A percentile compares a stretch with the other conserved stretches of the same genome.
These are phyloP conservation scores for Fusarium circinatum DNA, from an alignment of 2,329 filamentous ascomycete species.

Conservation along the genomic window DNA sequence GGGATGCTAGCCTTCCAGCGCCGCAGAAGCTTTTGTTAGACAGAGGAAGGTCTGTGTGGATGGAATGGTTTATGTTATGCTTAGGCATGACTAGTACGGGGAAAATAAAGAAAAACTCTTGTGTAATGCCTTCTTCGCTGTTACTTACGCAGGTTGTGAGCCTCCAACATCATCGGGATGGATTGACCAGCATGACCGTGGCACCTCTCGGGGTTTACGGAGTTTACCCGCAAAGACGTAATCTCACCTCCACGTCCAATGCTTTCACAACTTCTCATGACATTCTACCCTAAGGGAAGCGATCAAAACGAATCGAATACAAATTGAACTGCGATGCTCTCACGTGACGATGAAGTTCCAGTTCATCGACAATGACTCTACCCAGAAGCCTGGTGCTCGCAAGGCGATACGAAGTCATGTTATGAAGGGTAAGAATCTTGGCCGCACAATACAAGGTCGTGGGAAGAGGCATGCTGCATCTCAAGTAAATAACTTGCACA, in stretches of 20 bases:
- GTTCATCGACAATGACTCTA: constrained; percentile 27
- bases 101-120: neutral
- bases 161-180: neutral
- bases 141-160: neutral
- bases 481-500: neutral
- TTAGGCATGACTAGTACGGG: neutral
- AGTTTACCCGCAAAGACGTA: constrained; percentile 17
- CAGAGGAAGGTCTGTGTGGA: neutral
- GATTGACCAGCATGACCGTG: neutral
- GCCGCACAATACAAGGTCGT: constrained; percentile 30
- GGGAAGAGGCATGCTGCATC: constrained; percentile 29
- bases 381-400: constrained; percentile 7
- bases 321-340: neutral
- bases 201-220: constrained; percentile 28
- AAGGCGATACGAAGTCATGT: constrained; percentile 38
- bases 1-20: neutral
- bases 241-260: constrained; percentile 9
- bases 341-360: constrained; percentile 31
- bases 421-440: constrained; percentile 39
- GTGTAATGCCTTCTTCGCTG: neutral
- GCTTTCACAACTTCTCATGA: neutral
- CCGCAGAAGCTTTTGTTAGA: neutral
- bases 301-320: neutral
- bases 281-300: neutral
- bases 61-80: neutral